A percentile compares a stretch with the other conserved stretches of the same genome.
These are phyloP conservation scores for Mycena maculata DNA, from an alignment of 768 basidiomycete species.

Conservation along the genomic window DNA sequence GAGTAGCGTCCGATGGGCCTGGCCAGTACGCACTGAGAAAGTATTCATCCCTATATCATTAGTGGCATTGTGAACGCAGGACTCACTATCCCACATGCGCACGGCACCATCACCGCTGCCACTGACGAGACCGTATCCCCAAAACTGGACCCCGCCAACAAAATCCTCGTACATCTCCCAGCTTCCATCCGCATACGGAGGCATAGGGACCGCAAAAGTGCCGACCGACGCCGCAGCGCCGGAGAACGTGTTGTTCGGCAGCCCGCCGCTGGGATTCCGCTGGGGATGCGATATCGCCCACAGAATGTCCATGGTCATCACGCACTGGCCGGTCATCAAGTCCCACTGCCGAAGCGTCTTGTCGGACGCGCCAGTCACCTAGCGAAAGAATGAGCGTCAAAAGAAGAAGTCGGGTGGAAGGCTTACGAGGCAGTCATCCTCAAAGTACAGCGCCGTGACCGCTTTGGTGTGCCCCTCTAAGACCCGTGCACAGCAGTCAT, in stretches of 20 bases:
- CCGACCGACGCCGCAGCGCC: constrained; percentile 67
- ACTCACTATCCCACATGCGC: constrained; percentile 99
- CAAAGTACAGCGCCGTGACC: constrained; percentile 94
- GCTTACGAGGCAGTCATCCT: constrained; percentile 90
- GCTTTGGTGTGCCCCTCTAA: constrained; percentile 94
- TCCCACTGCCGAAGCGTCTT: constrained; percentile 99
- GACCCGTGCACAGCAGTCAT: constrained; percentile 75
- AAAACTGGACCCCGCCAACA: constrained; percentile 97
- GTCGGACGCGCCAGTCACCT: constrained; percentile 98
- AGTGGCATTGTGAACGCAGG: neutral
- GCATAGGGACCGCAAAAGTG: constrained; percentile 83
- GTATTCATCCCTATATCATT: neutral
- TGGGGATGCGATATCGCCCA: constrained; percentile 97
- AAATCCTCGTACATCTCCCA: constrained; percentile 98
- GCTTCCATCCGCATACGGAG: constrained; percentile 88
- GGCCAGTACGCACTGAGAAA: constrained; percentile 93
- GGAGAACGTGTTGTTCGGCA: constrained; percentile 61
- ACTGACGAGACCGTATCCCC: constrained; percentile 97
- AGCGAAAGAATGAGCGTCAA: constrained; percentile 35
- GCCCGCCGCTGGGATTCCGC: constrained; percentile 47
- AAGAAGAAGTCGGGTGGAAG: constrained; percentile 1
- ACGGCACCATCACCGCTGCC: constrained; percentile 98
- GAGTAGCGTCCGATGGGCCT: constrained; percentile 90
- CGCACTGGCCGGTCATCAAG: constrained; percentile 95
- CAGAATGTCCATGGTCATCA: constrained; percentile 99